Evolutionary conservation across 2,329 filamentous ascomycete genomes (phyloP).

Genomic region (Verticillium zaregamsianum): DNA sequence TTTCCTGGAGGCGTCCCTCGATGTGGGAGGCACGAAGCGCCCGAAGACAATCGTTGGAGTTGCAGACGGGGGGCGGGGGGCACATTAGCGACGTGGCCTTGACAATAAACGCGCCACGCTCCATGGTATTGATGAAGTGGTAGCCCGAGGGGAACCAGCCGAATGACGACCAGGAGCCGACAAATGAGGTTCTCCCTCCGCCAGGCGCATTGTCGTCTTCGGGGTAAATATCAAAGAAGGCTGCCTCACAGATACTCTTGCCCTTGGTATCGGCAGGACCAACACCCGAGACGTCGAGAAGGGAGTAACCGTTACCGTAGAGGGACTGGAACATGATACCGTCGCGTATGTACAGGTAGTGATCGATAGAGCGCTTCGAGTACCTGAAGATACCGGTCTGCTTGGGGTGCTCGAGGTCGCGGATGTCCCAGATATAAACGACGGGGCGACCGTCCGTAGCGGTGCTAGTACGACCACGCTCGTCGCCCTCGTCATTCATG

Average conservation of each 20-base stretch:
- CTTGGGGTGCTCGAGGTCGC: slow-evolving; percentile 34
- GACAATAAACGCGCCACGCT: slow-evolving; percentile 39
- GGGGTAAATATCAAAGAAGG: slow-evolving; percentile 46
- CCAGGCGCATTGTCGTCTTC: slow-evolving; percentile 37
- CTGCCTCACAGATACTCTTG: slow-evolving; percentile 37
- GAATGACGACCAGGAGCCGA: slow-evolving; percentile 44
- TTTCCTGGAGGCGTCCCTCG: slow-evolving; percentile 8
- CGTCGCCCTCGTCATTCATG: slow-evolving; percentile 50
- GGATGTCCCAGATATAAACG: slow-evolving; percentile 48
- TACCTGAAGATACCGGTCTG: slow-evolving; percentile 38
- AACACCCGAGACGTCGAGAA: slow-evolving; percentile 33
- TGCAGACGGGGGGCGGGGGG: slow-evolving; percentile 2
- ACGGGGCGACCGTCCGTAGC: slow-evolving; percentile 39
- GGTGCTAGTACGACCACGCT: slow-evolving; percentile 32
- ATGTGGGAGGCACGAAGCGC: slow-evolving; percentile 5
- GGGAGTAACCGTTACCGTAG: slow-evolving; percentile 42
- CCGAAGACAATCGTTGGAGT: slow-evolving; percentile 10
- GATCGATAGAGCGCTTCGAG: slow-evolving; percentile 36
- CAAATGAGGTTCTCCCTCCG: slow-evolving; percentile 33
- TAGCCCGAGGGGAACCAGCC: slow-evolving; percentile 43
- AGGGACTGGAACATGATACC: slow-evolving; percentile 43
- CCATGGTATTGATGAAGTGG: slow-evolving; percentile 48
- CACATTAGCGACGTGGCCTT: slow-evolving; percentile 14
- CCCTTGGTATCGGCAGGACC: slow-evolving; percentile 35
- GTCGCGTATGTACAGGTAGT: slow-evolving; percentile 44